A percentile compares a stretch with the other conserved stretches of the same genome.
Evolutionary conservation across 345 rosid species (phyloP).

Genomic region (Hibiscus syriacus): DNA sequence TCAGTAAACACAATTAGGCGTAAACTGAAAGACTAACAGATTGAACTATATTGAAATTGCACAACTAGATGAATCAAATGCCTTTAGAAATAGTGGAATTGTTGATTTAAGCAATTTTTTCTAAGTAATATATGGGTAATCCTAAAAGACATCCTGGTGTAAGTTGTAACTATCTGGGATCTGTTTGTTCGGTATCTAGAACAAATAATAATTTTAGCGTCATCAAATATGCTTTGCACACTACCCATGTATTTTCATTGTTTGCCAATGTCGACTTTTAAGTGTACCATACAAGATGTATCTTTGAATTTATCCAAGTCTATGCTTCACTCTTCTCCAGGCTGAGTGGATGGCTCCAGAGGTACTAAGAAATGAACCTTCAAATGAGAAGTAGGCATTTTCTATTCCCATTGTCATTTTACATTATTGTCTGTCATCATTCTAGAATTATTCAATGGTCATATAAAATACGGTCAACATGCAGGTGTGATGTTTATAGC

Average conservation of each 20-base stretch:
- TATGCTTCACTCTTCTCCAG: slow-evolving; percentile 30
- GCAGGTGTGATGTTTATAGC: slow-evolving; percentile 93
- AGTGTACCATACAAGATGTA: neutral
- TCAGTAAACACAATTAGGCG: neutral
- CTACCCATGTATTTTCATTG: neutral
- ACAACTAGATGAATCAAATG: neutral
- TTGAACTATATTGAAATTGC: neutral
- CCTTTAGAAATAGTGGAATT: neutral
- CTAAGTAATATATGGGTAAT: neutral
- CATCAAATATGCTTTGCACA: neutral
- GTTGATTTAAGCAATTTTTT: neutral
- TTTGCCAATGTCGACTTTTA: neutral
- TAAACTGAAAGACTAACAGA: neutral
- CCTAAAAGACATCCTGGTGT: neutral
- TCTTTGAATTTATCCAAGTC: neutral
- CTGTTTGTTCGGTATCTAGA: neutral
- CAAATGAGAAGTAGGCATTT: slow-evolving; percentile 73
- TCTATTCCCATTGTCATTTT: neutral
- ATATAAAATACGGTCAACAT: slow-evolving; percentile 6
- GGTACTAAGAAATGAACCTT: slow-evolving; percentile 94
- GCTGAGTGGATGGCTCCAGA: slow-evolving; percentile 99
- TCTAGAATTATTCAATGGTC: neutral
- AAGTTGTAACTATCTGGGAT: neutral
- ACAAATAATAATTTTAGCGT: neutral
- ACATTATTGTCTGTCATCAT: neutral